Conservation (phyloP, 495 filamentous ascomycete genomes). For the Penicillium macrosclerotiorum region DNA sequence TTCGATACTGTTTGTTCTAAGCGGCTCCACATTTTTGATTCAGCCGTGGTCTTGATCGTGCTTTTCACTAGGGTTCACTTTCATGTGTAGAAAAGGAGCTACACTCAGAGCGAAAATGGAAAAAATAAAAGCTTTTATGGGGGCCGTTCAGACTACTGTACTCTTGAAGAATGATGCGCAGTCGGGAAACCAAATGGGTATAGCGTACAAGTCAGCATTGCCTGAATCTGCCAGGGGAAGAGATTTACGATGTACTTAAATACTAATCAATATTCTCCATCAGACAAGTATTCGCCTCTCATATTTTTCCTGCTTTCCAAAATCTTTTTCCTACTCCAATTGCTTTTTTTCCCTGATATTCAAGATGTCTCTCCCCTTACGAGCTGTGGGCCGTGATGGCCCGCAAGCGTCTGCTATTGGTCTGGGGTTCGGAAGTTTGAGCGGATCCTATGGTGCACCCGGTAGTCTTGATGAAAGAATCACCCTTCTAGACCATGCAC, state of each 20-base stretch:
- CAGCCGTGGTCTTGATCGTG: too few species aligned
- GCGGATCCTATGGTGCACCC: slow-evolving; percentile 44
- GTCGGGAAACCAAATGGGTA: not conserved
- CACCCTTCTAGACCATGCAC: slow-evolving; percentile 41
- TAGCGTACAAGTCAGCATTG: too few species aligned
- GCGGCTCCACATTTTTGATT: too few species aligned
- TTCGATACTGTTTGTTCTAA: too few species aligned
- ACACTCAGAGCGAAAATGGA: too few species aligned
- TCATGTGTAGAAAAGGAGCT: too few species aligned
- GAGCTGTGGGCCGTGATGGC: slow-evolving; percentile 50
- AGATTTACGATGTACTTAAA: too few species aligned
- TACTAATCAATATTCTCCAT: not conserved
- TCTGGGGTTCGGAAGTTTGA: slow-evolving; percentile 54
- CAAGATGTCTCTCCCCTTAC: slow-evolving; percentile 19
- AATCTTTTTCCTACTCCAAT: not conserved
- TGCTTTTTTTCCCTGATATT: not conserved
- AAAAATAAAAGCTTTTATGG: too few species aligned
- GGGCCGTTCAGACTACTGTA: too few species aligned
- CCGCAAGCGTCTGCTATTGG: slow-evolving; percentile 55
- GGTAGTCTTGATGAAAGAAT: slow-evolving; percentile 32
- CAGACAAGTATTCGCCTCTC: not conserved
- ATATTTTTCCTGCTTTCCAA: not conserved
- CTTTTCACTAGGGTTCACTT: too few species aligned
- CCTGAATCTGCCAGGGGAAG: not conserved
- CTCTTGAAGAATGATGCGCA: not conserved